These are phyloP conservation scores for Bathelium albidoporum DNA, from an alignment of 495 filamentous ascomycete species.

Conservation along the genomic window DNA sequence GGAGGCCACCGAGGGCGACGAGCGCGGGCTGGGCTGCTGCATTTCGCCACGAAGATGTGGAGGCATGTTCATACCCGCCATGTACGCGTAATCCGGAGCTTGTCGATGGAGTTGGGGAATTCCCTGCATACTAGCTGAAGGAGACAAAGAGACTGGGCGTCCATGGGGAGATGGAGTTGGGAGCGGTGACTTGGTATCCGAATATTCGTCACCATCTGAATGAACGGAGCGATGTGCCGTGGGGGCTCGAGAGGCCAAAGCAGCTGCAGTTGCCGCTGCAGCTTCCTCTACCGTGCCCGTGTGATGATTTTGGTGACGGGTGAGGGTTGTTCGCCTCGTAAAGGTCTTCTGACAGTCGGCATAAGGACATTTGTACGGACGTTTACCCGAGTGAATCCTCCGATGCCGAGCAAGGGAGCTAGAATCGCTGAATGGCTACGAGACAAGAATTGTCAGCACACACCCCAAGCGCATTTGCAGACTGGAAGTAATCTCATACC, in stretches of 20 bases:
- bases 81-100: conserved; percentile 53
- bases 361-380: conserved; percentile 95
- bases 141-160: conserved; percentile 66
- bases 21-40: conserved; percentile 61
- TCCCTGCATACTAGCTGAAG: conserved; percentile 62
- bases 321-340: conserved; percentile 87
- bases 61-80: conserved; percentile 58
- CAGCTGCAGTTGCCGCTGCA: conserved; percentile 76
- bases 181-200: conserved; percentile 69
- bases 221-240: conserved; percentile 45
- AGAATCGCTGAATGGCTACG: conserved; percentile 94
- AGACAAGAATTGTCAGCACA: conserved; percentile 16
- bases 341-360: conserved; percentile 98
- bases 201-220: conserved; percentile 70
- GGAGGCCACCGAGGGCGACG: conserved; percentile 53
- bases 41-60: conserved; percentile 71
- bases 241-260: conserved; percentile 52
- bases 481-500: conserved; percentile 42
- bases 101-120: conserved; percentile 63
- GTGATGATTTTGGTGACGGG: conserved; percentile 91
- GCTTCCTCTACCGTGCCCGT: conserved; percentile 93
- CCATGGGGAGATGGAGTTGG: conserved; percentile 82
- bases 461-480: background rate
- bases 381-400: conserved; percentile 88
- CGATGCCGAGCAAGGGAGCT: conserved; percentile 90